Percentiles rank a stretch among this genome's conserved stretches.
These are phyloP conservation scores for Taxillus chinensis DNA, from an alignment of 164 flowering plant genomes.

Conservation along the genomic window DNA sequence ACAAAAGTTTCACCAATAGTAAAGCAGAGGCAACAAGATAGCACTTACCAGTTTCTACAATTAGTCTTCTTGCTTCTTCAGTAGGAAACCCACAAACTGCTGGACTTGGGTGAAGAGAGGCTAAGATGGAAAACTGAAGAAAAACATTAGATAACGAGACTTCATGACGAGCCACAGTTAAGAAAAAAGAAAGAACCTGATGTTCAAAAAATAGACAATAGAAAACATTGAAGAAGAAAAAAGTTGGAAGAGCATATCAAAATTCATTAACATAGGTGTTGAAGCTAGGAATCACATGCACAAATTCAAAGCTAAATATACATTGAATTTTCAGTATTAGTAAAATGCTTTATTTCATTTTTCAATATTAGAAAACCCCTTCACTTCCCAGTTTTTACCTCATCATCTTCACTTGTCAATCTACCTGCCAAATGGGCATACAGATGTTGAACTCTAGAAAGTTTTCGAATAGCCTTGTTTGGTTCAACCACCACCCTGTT, in stretches of 20 bases:
- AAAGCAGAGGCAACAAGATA: background rate
- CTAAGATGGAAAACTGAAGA: conserved; percentile 67
- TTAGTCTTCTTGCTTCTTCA: conserved; percentile 70
- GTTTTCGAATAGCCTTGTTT: conserved; percentile 61
- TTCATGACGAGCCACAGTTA: background rate
- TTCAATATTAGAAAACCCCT: background rate
- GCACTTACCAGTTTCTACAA: conserved; percentile 68
- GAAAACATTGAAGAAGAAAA: background rate
- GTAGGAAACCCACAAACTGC: conserved; percentile 95
- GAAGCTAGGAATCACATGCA: background rate
- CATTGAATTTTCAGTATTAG: background rate
- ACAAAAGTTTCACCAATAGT: background rate
- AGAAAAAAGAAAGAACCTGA: background rate
- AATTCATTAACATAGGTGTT: too few species aligned
- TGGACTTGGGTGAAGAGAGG: conserved; percentile 92
- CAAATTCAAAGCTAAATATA: background rate
- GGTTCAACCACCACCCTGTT: conserved; percentile 50
- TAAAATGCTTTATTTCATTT: too few species aligned
- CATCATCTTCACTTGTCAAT: conserved; percentile 77
- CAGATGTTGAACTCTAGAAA: conserved; percentile 82
- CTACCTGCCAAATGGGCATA: conserved; percentile 61
- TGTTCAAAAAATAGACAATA: background rate
- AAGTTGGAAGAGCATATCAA: too few species aligned
- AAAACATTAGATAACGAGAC: conserved; percentile 6
- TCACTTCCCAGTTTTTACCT: conserved; percentile 32